Conservation (phyloP, 495 filamentous ascomycete species). For the Apiosordaria backusii region DNA sequence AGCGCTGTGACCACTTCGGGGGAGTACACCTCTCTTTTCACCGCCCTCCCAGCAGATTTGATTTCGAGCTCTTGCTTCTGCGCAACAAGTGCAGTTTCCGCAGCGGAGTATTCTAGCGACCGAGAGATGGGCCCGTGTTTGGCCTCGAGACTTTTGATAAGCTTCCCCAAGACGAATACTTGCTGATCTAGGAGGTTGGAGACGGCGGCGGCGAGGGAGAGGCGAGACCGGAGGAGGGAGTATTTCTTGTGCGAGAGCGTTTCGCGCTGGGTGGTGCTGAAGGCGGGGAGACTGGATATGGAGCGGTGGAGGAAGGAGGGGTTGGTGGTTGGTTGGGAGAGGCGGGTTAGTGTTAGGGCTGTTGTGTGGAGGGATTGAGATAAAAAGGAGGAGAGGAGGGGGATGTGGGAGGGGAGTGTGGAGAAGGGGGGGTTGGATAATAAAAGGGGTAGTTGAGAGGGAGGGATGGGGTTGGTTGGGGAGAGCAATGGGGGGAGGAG, state of each 20-base stretch:
- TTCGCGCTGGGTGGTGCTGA: conserved; percentile 27
- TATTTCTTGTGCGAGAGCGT: conserved; percentile 22
- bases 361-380: conserved; percentile 39
- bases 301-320: conserved; percentile 50
- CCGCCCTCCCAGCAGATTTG: conserved; percentile 31
- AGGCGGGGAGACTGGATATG: conserved; percentile 39
- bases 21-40: conserved; percentile 49
- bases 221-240: conserved; percentile 33
- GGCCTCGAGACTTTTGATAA: conserved; percentile 39
- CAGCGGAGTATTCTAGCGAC: conserved; percentile 57
- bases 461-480: conserved; percentile 18
- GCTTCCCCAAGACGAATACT: conserved; percentile 29
- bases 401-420: conserved; percentile 38
- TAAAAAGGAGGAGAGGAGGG: conserved; percentile 37
- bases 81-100: conserved; percentile 50
- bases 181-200: conserved; percentile 30
- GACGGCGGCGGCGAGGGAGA: conserved; percentile 30
- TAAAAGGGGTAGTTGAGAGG: conserved; percentile 30
- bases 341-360: conserved; percentile 41
- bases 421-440: conserved; percentile 43
- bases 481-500: conserved; percentile 39
- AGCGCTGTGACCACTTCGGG: conserved; percentile 57
- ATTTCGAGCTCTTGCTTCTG: conserved; percentile 44
- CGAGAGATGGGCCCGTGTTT: conserved; percentile 66
- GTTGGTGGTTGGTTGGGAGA: conserved; percentile 48